Evolutionary conservation across 176 grass and related monocot species (phyloP).

Genomic region (Aegilops longissima): DNA sequence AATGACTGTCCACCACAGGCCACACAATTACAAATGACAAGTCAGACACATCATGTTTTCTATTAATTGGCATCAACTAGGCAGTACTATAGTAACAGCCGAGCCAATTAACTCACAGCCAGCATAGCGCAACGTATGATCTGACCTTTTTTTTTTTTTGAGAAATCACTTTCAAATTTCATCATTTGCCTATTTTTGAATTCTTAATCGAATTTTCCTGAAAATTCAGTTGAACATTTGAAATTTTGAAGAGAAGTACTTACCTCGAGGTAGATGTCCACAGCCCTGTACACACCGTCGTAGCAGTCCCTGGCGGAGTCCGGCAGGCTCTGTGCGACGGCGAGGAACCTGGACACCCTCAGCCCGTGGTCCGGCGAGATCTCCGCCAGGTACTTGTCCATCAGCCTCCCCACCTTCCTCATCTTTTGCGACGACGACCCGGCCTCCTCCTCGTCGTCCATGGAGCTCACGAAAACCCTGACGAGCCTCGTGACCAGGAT

Average conservation of each 20-base stretch:
- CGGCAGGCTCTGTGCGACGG: constrained; percentile 73
- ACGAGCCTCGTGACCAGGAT: constrained; percentile 72
- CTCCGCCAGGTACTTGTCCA: constrained; percentile 91
- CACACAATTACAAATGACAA: too few species aligned
- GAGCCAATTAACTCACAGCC: too few species aligned
- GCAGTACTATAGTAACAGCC: too few species aligned
- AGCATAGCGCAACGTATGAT: too few species aligned
- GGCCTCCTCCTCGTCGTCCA: constrained; percentile 21
- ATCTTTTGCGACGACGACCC: constrained; percentile 44
- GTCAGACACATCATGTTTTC: too few species aligned
- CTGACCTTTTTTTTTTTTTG: too few species aligned
- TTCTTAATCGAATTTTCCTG: background rate
- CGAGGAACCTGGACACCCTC: constrained; percentile 80
- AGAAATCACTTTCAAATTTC: background rate
- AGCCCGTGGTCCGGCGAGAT: constrained; percentile 87
- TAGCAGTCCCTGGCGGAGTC: constrained; percentile 86
- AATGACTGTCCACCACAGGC: too few species aligned
- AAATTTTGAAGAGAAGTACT: too few species aligned
- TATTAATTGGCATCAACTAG: too few species aligned
- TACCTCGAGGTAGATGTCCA: constrained; percentile 95
- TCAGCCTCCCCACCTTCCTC: constrained; percentile 75
- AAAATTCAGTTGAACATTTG: too few species aligned
- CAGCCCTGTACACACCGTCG: constrained; percentile 89
- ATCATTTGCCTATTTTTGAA: too few species aligned
- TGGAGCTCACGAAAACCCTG: constrained; percentile 66